Percentiles rank a stretch among this genome's conserved stretches.
These are phyloP conservation scores for Xylaria polymorpha DNA, from an alignment of 2,329 filamentous ascomycete species.

Conservation along the genomic window DNA sequence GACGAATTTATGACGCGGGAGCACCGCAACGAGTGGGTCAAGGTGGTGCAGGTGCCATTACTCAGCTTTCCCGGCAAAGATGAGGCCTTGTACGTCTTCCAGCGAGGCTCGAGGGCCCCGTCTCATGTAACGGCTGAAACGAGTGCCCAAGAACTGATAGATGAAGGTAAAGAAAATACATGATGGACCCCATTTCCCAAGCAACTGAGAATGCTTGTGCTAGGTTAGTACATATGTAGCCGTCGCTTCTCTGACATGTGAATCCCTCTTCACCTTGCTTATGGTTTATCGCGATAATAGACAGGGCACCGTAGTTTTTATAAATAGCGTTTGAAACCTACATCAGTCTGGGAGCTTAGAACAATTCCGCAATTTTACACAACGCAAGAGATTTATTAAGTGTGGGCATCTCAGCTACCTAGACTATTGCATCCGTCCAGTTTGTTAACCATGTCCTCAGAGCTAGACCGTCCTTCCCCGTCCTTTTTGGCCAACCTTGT, in stretches of 20 bases:
- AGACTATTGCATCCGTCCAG: background rate
- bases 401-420: conserved; percentile 3
- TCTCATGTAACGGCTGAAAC: conserved; percentile 3
- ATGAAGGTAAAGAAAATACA: conserved; percentile 19
- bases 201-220: background rate
- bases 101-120: conserved; percentile 57
- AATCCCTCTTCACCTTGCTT: background rate
- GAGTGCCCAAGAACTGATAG: background rate
- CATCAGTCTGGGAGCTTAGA: background rate
- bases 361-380: background rate
- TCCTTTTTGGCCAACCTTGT: background rate
- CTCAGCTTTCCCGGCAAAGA: conserved; percentile 83
- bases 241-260: background rate
- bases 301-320: background rate
- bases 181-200: background rate
- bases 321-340: background rate
- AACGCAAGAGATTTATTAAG: conserved; percentile 16
- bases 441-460: background rate
- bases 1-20: conserved; percentile 71
- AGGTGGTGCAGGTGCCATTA: conserved; percentile 72
- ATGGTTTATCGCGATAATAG: background rate
- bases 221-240: background rate
- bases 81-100: conserved; percentile 77
- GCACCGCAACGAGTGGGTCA: conserved; percentile 65
- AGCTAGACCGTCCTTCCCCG: background rate